Percentiles rank a stretch among this genome's conserved stretches.
Evolutionary conservation across 163 green algal species (phyloP).

Genomic region (Scenedesmus sp.): DNA sequence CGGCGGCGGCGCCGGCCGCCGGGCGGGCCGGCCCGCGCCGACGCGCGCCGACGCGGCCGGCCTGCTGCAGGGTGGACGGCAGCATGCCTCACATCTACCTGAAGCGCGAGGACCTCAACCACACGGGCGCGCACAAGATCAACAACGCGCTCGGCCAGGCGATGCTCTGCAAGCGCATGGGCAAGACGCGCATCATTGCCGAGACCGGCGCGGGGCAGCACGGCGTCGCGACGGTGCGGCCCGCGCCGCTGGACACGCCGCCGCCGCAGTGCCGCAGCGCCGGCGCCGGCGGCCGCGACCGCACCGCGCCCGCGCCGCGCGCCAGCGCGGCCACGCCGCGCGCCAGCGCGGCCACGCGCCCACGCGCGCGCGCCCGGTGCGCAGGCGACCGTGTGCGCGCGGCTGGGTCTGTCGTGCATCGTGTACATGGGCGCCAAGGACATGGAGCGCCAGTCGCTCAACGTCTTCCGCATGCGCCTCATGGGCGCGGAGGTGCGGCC

Average conservation of each 20-base stretch:
- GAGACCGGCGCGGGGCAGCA: slow-evolving; percentile 99
- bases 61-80: slow-evolving; percentile 71
- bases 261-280: not conserved
- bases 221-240: slow-evolving; percentile 92
- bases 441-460: slow-evolving; percentile 96
- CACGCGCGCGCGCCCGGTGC: not conserved
- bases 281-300: not conserved
- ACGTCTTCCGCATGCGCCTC: slow-evolving; percentile 99
- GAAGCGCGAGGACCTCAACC: slow-evolving; percentile 99
- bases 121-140: slow-evolving; percentile 99
- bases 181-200: slow-evolving; percentile 98
- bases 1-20: too few species aligned
- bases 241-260: too few species aligned
- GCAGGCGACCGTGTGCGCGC: slow-evolving; percentile 96
- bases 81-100: slow-evolving; percentile 93
- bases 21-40: too few species aligned
- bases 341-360: too few species aligned
- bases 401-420: slow-evolving; percentile 95
- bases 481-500: slow-evolving; percentile 93
- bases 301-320: too few species aligned
- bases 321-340: too few species aligned
- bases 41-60: too few species aligned
- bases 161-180: slow-evolving; percentile 94
- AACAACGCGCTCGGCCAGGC: slow-evolving; percentile 99
- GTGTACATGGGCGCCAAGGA: slow-evolving; percentile 99